Conservation (phyloP, 208 protist species). For the Herpetomonas samuelpessoai region DNA sequence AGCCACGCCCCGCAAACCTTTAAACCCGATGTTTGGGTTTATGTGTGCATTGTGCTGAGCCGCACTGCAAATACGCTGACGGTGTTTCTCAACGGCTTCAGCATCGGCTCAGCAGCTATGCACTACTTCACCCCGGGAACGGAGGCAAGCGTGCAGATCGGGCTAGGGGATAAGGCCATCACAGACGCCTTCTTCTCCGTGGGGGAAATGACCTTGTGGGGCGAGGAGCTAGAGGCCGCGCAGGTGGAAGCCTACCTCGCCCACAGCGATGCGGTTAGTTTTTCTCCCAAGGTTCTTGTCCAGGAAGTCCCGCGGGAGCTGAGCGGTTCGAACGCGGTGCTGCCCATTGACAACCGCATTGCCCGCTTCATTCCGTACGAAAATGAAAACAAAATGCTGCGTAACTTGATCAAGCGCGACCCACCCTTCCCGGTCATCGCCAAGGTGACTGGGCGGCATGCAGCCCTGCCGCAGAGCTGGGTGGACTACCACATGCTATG, state of each 20-base stretch:
- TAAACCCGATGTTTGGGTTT: constrained; percentile 44
- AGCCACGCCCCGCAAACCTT: constrained; percentile 63
- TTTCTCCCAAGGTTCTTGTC: constrained; percentile 39
- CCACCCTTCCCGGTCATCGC: constrained; percentile 38
- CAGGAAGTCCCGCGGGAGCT: constrained; percentile 53
- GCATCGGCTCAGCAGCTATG: constrained; percentile 44
- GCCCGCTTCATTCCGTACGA: constrained; percentile 74
- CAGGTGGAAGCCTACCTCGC: constrained; percentile 75
- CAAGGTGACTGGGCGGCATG: constrained; percentile 66
- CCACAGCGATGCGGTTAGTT: background rate
- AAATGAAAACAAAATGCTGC: constrained; percentile 44
- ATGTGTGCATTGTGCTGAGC: constrained; percentile 61
- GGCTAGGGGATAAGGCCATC: constrained; percentile 40
- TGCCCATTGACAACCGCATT: constrained; percentile 48
- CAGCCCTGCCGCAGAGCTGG: constrained; percentile 59
- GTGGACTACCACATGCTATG: constrained; percentile 74
- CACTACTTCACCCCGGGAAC: constrained; percentile 45
- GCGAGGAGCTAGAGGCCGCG: constrained; percentile 49
- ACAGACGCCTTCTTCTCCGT: constrained; percentile 56
- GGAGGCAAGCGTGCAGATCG: constrained; percentile 56
- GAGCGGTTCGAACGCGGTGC: constrained; percentile 3
- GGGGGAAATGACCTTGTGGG: constrained; percentile 66
- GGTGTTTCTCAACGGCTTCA: constrained; percentile 70
- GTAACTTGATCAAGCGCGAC: constrained; percentile 39
- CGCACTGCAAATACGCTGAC: constrained; percentile 36